These are phyloP conservation scores for Stephanodiscus triporus DNA, from an alignment of 108 stramenopile genomes.

Conservation along the genomic window DNA sequence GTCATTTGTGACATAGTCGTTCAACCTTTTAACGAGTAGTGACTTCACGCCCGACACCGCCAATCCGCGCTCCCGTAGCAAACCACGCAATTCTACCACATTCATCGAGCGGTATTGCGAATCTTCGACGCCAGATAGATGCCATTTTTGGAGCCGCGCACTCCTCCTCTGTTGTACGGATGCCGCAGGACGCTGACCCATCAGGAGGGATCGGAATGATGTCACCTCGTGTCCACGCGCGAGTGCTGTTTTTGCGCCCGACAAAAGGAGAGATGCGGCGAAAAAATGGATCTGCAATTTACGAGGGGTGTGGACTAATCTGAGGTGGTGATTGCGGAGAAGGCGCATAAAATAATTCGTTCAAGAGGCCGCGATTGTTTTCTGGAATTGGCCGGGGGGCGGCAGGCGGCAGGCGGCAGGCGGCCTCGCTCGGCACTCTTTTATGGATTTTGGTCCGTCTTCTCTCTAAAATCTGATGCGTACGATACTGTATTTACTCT, in stretches of 20 bases:
- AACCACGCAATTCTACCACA: slow-evolving; percentile 17
- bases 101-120: slow-evolving; percentile 21
- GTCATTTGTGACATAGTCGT: neutral
- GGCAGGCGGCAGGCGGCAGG: too few relatives aligned
- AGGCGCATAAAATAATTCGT: too few relatives aligned
- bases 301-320: neutral
- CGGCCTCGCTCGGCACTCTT: too few relatives aligned
- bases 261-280: neutral
- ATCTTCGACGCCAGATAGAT: neutral
- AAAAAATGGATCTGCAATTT: neutral
- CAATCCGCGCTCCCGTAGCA: slow-evolving; percentile 29
- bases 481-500: too few relatives aligned
- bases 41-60: slow-evolving; percentile 26
- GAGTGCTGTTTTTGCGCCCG: neutral
- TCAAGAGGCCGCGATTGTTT: too few relatives aligned
- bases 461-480: too few relatives aligned
- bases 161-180: slow-evolving; percentile 1
- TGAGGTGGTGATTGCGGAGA: too few relatives aligned
- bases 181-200: neutral
- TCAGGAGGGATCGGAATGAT: neutral
- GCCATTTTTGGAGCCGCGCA: slow-evolving; percentile 12
- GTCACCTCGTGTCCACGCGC: neutral
- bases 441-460: too few relatives aligned
- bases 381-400: too few relatives aligned
- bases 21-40: slow-evolving; percentile 16